Conservation (phyloP, 2,329 filamentous ascomycete genomes). For the Aureobasidium subglaciale region DNA sequence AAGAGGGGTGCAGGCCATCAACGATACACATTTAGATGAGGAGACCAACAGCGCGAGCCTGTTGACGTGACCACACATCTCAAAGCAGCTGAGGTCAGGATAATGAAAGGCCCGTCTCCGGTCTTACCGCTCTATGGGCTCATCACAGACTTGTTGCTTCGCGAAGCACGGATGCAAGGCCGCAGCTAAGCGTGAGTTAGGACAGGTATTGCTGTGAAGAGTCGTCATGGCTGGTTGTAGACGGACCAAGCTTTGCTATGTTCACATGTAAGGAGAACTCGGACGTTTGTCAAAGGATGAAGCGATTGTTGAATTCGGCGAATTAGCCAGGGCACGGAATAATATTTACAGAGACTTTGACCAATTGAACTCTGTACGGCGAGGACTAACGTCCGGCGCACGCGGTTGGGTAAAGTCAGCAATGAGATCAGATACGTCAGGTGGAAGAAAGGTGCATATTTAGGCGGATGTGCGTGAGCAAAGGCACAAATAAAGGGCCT, state of each 20-base stretch:
- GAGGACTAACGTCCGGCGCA: not conserved
- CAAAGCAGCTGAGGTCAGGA: constrained; percentile 1
- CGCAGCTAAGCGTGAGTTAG: not conserved
- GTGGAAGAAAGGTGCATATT: not conserved
- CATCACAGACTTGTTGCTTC: not conserved
- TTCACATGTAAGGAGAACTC: not conserved
- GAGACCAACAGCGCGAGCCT: not conserved
- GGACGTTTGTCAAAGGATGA: not conserved
- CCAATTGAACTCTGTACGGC: constrained; percentile 2
- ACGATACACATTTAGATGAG: not conserved
- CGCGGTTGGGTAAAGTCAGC: constrained; percentile 1
- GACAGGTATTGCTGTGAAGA: not conserved
- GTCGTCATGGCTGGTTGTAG: not conserved
- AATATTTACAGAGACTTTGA: not conserved
- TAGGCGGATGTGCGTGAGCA: constrained; percentile 1
- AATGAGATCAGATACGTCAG: not conserved
- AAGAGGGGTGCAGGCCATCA: not conserved
- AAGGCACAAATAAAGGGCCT: not conserved
- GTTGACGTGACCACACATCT: constrained; percentile 1
- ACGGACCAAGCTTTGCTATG: not conserved
- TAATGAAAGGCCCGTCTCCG: not conserved
- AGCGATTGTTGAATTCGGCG: constrained; percentile 1
- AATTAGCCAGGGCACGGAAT: constrained; percentile 5
- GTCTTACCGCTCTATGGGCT: not conserved
- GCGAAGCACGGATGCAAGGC: not conserved